A percentile compares a stretch with the other conserved stretches of the same genome.
These are phyloP conservation scores for Globisporangium splendens DNA, from an alignment of 352 stramenopile species.

Conservation along the genomic window DNA sequence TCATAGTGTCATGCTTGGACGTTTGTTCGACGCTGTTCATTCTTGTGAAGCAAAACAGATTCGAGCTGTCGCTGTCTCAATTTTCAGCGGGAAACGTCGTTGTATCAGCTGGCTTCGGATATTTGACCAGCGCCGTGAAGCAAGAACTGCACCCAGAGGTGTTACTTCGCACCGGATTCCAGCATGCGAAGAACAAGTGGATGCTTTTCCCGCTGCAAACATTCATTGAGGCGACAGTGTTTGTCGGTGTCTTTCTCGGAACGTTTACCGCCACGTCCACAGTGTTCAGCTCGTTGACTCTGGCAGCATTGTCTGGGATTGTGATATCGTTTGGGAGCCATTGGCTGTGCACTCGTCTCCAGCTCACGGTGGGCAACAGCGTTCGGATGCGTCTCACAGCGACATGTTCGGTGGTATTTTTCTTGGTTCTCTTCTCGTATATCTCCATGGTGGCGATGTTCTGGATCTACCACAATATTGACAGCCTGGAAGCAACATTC, in stretches of 20 bases:
- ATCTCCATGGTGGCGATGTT: slow-evolving; percentile 64
- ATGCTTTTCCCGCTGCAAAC: slow-evolving; percentile 68
- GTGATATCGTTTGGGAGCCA: slow-evolving; percentile 73
- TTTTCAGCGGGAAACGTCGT: slow-evolving; percentile 75
- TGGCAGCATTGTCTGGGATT: slow-evolving; percentile 69
- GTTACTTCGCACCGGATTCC: slow-evolving; percentile 43
- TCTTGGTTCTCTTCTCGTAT: slow-evolving; percentile 66
- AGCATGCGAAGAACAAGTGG: slow-evolving; percentile 75
- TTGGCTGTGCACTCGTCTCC: slow-evolving; percentile 56
- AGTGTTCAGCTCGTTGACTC: slow-evolving; percentile 67
- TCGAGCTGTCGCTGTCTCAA: slow-evolving; percentile 60
- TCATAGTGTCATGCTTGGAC: slow-evolving; percentile 64
- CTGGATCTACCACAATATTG: slow-evolving; percentile 83
- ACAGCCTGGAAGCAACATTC: slow-evolving; percentile 83
- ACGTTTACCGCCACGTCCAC: slow-evolving; percentile 72
- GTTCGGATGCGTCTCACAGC: slow-evolving; percentile 58
- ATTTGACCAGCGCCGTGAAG: slow-evolving; percentile 61
- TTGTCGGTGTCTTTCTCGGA: slow-evolving; percentile 68
- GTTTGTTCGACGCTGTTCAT: slow-evolving; percentile 57
- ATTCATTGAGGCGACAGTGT: slow-evolving; percentile 70
- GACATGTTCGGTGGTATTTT: slow-evolving; percentile 76
- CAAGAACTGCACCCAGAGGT: slow-evolving; percentile 59
- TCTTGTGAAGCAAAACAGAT: slow-evolving; percentile 35
- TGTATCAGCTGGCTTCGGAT: slow-evolving; percentile 54
- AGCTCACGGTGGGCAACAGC: slow-evolving; percentile 51